A percentile compares a stretch with the other conserved stretches of the same genome.
Evolutionary conservation across 495 filamentous ascomycete species (phyloP).

Genomic region (Tuber microsphaerosporum): DNA sequence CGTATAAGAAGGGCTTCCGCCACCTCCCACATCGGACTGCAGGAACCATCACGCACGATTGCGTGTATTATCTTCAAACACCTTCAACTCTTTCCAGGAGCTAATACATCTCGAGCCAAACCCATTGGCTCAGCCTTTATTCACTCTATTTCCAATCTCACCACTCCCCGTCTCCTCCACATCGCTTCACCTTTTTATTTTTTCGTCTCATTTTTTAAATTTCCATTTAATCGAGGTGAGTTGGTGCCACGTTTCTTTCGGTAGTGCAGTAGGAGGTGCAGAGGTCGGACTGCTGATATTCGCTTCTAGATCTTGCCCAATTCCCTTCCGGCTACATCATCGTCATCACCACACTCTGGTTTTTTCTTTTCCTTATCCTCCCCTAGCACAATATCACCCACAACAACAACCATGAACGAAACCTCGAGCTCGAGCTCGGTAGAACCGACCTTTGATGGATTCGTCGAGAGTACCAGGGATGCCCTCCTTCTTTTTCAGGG

Average conservation of each 20-base stretch:
- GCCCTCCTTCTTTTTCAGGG: constrained; percentile 69
- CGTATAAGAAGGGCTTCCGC: constrained; percentile 1
- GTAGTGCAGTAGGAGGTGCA: not conserved
- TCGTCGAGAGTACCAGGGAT: constrained; percentile 64
- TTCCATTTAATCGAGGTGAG: constrained; percentile 1
- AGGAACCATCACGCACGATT: constrained; percentile 2
- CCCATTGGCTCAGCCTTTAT: not conserved
- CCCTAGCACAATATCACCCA: not conserved
- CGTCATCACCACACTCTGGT: constrained; percentile 5
- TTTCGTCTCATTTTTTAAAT: constrained; percentile 1
- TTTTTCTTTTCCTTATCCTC: not conserved
- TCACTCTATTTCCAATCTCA: not conserved
- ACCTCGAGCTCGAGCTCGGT: not conserved
- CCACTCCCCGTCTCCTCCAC: not conserved
- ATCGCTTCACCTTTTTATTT: not conserved
- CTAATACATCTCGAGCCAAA: not conserved
- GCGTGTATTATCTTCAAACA: constrained; percentile 4
- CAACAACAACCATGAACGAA: not conserved
- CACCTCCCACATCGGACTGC: not conserved
- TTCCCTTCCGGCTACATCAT: not conserved
- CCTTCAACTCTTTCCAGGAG: not conserved
- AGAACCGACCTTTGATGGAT: constrained; percentile 51
- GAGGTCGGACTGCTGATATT: constrained; percentile 3
- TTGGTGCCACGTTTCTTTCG: constrained; percentile 3
- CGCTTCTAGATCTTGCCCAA: not conserved